Percentiles rank a stretch among this genome's conserved stretches.
Conservation (phyloP, 1,139 yeast species). For the Yamadazyma triangularis region DNA sequence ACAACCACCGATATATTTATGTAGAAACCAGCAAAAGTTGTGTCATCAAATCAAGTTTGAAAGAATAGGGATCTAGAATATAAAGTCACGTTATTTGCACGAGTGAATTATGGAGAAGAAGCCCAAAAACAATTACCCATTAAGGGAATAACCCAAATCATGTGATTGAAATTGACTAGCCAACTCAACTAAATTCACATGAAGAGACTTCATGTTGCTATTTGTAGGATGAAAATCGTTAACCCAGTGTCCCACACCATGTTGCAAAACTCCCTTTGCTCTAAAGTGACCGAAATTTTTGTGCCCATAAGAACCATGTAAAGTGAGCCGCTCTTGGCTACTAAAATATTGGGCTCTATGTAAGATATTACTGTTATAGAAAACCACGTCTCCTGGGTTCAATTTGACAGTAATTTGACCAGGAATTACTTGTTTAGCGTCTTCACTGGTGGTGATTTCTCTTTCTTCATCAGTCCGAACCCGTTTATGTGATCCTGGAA, state of each 20-base stretch:
- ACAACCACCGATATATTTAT: too few species aligned
- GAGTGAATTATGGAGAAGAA: too few species aligned
- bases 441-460: conserved; percentile 30
- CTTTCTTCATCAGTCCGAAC: conserved; percentile 46
- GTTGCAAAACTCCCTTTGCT: conserved; percentile 52
- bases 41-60: too few species aligned
- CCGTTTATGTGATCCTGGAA: conserved; percentile 49
- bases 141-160: conserved; percentile 42
- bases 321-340: conserved; percentile 38
- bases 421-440: conserved; percentile 32
- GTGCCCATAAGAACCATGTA: conserved; percentile 55
- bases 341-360: conserved; percentile 49
- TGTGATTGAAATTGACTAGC: conserved; percentile 37
- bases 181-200: conserved; percentile 30
- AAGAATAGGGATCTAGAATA: too few species aligned
- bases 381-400: conserved; percentile 52
- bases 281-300: conserved; percentile 38
- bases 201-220: conserved; percentile 29
- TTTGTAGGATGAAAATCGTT: conserved; percentile 36
- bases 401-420: conserved; percentile 42
- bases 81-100: too few species aligned
- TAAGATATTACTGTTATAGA: conserved; percentile 50
- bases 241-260: conserved; percentile 52
- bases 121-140: conserved; percentile 36
- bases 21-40: too few species aligned